These are phyloP conservation scores for Smallanthus sonchifolius DNA, from an alignment of 129 eudicot genomes.

Conservation along the genomic window DNA sequence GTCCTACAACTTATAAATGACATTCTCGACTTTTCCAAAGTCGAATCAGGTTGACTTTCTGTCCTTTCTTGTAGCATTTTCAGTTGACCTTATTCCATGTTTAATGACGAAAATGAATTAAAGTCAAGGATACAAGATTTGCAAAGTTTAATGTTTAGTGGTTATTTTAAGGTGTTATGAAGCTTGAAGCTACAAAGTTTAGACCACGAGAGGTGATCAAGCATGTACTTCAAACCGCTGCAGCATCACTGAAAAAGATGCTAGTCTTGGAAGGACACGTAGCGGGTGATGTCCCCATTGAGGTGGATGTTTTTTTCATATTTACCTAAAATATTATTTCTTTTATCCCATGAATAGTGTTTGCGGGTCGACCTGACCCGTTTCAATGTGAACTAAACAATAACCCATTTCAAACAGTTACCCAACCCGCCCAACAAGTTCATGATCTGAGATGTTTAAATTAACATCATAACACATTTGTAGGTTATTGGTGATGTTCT, in stretches of 20 bases:
- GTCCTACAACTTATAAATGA: constrained; percentile 88
- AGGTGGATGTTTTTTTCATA: constrained; percentile 37
- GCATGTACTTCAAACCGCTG: constrained; percentile 94
- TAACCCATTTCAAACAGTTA: not conserved
- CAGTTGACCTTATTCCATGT: not conserved
- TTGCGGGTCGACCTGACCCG: not conserved
- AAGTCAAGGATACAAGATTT: not conserved
- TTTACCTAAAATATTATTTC: not conserved
- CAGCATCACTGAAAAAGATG: constrained; percentile 78
- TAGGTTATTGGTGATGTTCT: constrained; percentile 94
- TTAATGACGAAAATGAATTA: not conserved
- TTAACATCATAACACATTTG: constrained; percentile 10
- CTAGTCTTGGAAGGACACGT: constrained; percentile 80
- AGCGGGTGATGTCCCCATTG: constrained; percentile 71
- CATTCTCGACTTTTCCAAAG: constrained; percentile 95
- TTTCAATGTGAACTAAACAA: not conserved
- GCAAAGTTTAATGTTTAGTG: not conserved
- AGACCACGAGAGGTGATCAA: constrained; percentile 96
- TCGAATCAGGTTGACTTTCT: constrained; percentile 70
- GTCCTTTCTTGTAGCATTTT: constrained; percentile 13
- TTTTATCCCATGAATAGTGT: not conserved
- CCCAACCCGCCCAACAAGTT: not conserved
- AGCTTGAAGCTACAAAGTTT: constrained; percentile 88
- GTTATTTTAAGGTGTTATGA: constrained; percentile 75
- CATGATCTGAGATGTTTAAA: not conserved